Evolutionary conservation across 495 filamentous ascomycete genomes (phyloP).

Genomic region (Acidiella bohemica): DNA sequence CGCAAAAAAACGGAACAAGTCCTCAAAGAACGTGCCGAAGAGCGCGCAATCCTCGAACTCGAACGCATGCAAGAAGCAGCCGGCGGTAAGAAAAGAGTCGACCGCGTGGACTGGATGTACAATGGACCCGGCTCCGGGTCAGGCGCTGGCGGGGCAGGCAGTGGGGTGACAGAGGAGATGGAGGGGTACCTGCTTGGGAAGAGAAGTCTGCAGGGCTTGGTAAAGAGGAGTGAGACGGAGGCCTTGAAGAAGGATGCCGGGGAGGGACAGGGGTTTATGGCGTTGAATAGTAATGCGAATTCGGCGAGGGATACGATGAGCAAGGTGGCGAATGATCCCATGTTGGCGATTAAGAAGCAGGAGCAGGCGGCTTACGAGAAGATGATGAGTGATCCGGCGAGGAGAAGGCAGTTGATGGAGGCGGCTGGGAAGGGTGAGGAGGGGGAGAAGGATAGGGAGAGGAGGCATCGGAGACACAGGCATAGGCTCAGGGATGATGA

Average conservation of each 20-base stretch:
- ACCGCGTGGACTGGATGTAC: conserved; percentile 97
- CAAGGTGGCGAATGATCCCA: conserved; percentile 80
- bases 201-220: conserved; percentile 63
- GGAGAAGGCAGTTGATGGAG: conserved; percentile 53
- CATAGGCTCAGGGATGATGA: conserved; percentile 36
- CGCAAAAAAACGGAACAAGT: conserved; percentile 79
- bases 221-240: conserved; percentile 72
- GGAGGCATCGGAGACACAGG: conserved; percentile 33
- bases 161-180: conserved; percentile 78
- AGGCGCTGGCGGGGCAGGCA: conserved; percentile 60
- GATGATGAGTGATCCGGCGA: conserved; percentile 71
- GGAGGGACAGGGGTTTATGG: conserved; percentile 36
- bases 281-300: conserved; percentile 41
- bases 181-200: conserved; percentile 91
- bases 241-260: conserved; percentile 52
- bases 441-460: conserved; percentile 27
- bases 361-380: conserved; percentile 85
- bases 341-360: conserved; percentile 81
- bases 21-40: conserved; percentile 84
- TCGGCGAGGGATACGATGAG: conserved; percentile 59
- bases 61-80: conserved; percentile 80
- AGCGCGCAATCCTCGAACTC: conserved; percentile 82
- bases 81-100: conserved; percentile 58
- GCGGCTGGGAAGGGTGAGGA: conserved; percentile 35
- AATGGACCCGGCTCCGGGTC: conserved; percentile 54